Conservation (phyloP, 306 rosid species). For the Calophaca sinica region DNA sequence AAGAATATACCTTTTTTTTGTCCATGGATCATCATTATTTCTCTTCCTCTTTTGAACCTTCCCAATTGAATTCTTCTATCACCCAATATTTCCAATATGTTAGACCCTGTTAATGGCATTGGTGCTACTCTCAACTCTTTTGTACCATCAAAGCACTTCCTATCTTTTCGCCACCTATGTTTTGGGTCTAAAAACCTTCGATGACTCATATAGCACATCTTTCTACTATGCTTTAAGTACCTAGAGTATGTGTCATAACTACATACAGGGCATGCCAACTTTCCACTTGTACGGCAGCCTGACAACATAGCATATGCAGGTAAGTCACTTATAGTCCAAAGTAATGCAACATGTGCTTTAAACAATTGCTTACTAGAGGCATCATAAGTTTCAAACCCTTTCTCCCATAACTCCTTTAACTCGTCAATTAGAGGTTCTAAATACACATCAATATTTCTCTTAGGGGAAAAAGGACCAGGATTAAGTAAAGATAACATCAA, state of each 20-base stretch:
- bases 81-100: not conserved
- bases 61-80: not conserved
- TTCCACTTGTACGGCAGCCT: not conserved
- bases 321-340: constrained; percentile 7
- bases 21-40: not conserved
- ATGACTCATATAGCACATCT: not conserved
- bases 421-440: not conserved
- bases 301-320: not conserved
- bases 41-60: too few relatives aligned
- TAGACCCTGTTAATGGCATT: not conserved
- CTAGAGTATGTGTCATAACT: not conserved
- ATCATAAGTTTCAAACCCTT: too few relatives aligned
- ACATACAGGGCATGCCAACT: not conserved
- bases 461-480: not conserved
- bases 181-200: constrained; percentile 2
- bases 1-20: not conserved
- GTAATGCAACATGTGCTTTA: not conserved
- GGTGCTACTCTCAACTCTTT: not conserved
- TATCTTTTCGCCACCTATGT: constrained; percentile 8
- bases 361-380: not conserved
- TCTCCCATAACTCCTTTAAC: not conserved
- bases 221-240: not conserved
- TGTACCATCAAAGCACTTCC: not conserved
- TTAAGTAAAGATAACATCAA: constrained; percentile 8
- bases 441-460: not conserved